phyloP scores from a whole-genome alignment of 768 basidiomycete genomes.

The Amanita muscaria region DNA sequence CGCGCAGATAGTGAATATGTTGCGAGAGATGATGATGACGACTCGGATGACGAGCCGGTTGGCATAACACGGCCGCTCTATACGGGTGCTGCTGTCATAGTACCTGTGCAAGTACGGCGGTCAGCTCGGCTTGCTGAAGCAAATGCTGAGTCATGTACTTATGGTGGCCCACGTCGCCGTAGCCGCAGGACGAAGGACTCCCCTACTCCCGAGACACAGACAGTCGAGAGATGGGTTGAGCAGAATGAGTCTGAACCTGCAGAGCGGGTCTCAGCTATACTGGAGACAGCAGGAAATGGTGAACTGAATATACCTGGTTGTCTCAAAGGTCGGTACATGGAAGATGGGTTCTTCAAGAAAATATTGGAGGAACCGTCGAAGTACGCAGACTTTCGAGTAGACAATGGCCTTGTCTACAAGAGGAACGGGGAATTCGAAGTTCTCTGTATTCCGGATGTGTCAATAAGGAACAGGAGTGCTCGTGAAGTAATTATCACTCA shows the following conservation, averaged over 20 bases:
- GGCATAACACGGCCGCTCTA: conserved; percentile 9
- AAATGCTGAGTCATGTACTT: not conserved
- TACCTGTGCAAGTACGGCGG: not conserved
- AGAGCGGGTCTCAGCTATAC: not conserved
- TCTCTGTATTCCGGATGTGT: conserved; percentile 18
- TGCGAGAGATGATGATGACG: conserved; percentile 11
- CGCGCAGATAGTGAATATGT: conserved; percentile 15
- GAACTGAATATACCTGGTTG: conserved; percentile 7
- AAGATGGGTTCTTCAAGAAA: conserved; percentile 14
- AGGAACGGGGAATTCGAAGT: conserved; percentile 7
- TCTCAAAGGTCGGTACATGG: conserved; percentile 8
- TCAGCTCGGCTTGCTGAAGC: not conserved
- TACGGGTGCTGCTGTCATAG: conserved; percentile 10
- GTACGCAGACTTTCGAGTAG: conserved; percentile 15
- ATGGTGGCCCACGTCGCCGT: too few relatives aligned
- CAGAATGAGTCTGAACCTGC: not conserved
- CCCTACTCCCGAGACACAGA: not conserved
- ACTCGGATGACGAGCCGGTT: not conserved
- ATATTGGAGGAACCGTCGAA: conserved; percentile 12
- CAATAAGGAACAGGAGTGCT: conserved; percentile 12
- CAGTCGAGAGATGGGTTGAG: too few relatives aligned
- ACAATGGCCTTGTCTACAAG: conserved; percentile 14
- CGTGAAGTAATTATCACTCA: conserved; percentile 27
- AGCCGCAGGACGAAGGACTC: too few relatives aligned
- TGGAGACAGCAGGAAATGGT: conserved; percentile 1